phyloP scores from a whole-genome alignment of 192 early-diverging fungal species.

The Obelidium mucronatum region DNA sequence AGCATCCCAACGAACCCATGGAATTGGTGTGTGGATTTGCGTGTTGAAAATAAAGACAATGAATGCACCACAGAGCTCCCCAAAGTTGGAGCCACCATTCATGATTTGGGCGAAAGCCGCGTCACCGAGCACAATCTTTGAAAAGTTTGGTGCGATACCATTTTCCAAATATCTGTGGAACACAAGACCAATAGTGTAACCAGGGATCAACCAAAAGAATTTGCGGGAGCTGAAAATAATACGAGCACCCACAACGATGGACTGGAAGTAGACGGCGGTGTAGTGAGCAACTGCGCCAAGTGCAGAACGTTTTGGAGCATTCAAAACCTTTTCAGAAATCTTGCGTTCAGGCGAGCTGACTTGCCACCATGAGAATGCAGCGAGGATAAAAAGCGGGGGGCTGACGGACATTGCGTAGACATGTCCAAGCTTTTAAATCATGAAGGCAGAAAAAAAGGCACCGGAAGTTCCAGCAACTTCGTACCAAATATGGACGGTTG shows the following conservation, averaged over 20 bases:
- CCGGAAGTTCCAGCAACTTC: constrained; percentile 59
- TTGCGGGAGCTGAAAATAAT: too few relatives aligned
- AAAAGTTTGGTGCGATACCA: too few relatives aligned
- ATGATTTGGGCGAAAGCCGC: too few relatives aligned
- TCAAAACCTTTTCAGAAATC: neutral
- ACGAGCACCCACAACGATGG: neutral
- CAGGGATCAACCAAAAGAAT: neutral
- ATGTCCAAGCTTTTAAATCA: neutral
- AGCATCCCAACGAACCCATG: too few relatives aligned
- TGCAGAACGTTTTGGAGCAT: neutral
- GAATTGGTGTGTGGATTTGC: too few relatives aligned
- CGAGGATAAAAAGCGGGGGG: neutral
- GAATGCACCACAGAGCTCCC: too few relatives aligned
- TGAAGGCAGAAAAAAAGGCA: too few relatives aligned
- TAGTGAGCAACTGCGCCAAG: neutral
- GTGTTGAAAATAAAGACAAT: too few relatives aligned
- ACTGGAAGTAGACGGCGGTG: neutral
- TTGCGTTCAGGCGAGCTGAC: neutral
- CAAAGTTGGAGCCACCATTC: too few relatives aligned
- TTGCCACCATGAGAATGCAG: neutral
- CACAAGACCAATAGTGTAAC: neutral
- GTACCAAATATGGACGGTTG: constrained; percentile 64
- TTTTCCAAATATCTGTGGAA: too few relatives aligned
- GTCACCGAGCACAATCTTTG: too few relatives aligned
- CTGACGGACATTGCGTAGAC: neutral